A percentile compares a stretch with the other conserved stretches of the same genome.
These are phyloP conservation scores for Endogone sp. DNA, from an alignment of 192 early-diverging fungal genomes.

Conservation along the genomic window DNA sequence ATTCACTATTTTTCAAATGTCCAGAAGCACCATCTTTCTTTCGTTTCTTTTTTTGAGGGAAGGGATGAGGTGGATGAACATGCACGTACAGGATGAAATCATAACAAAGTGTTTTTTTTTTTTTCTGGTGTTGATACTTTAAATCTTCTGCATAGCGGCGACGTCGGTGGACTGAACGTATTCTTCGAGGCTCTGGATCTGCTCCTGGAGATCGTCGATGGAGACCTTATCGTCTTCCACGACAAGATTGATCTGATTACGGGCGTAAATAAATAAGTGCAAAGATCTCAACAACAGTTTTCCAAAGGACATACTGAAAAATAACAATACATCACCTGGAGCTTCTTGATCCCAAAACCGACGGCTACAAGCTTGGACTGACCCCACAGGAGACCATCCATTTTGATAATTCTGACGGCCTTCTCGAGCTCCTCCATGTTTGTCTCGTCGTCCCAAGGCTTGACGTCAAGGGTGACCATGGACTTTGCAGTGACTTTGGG, in stretches of 20 bases:
- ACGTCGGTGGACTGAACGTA: constrained; percentile 91
- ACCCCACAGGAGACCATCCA: constrained; percentile 94
- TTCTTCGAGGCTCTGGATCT: constrained; percentile 79
- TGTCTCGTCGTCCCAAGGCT: constrained; percentile 99
- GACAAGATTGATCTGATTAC: constrained; percentile 68
- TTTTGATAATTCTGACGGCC: constrained; percentile 65
- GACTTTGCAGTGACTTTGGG: constrained; percentile 90
- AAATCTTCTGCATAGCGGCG: constrained; percentile 88
- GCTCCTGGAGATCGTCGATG: constrained; percentile 77
- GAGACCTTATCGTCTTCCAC: constrained; percentile 93
- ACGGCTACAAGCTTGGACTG: constrained; percentile 71
- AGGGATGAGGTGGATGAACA: no score
- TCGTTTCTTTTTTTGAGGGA: no score
- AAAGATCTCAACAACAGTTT: no score
- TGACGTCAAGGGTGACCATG: constrained; percentile 87
- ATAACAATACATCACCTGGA: constrained; percentile 38
- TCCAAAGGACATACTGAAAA: no score
- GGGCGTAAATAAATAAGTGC: no score
- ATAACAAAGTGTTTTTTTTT: no score
- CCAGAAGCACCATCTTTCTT: no score
- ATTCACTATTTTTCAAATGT: no score
- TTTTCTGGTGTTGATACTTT: constrained; percentile 32
- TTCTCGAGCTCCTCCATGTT: constrained; percentile 73
- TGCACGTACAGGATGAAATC: no score
- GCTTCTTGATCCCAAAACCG: constrained; percentile 96